phyloP scores from a whole-genome alignment of 768 basidiomycete species.

The Collybia nuda region DNA sequence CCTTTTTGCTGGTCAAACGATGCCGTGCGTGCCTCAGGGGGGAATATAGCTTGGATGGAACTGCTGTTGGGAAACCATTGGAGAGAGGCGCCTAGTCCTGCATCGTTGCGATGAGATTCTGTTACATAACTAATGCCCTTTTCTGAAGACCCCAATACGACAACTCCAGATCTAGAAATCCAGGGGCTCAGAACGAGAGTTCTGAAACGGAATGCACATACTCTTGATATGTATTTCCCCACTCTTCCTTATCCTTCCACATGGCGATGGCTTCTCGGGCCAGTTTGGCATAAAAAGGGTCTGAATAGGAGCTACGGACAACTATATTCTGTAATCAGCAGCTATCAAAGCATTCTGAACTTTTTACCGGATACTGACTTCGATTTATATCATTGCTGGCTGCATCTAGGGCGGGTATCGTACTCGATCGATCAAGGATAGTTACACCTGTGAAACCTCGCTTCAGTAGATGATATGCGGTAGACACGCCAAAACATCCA shows the following conservation, averaged over 20 bases:
- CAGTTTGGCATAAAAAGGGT: constrained; percentile 66
- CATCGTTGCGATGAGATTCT: constrained; percentile 63
- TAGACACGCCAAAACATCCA: constrained; percentile 85
- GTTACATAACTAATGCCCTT: constrained; percentile 41
- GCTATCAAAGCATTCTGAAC: neutral
- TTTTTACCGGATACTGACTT: constrained; percentile 27
- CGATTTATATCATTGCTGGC: constrained; percentile 61
- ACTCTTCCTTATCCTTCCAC: constrained; percentile 69
- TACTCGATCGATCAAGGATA: constrained; percentile 68
- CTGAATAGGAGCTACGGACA: constrained; percentile 72
- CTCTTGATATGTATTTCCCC: constrained; percentile 84
- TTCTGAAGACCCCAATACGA: constrained; percentile 46
- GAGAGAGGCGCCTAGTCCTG: constrained; percentile 52
- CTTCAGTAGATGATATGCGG: constrained; percentile 75
- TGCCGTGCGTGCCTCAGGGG: constrained; percentile 33
- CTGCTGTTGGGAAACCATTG: constrained; percentile 33
- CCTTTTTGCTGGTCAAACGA: constrained; percentile 41
- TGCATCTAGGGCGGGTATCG: constrained; percentile 80
- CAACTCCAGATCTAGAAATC: constrained; percentile 60
- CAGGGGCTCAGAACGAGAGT: neutral
- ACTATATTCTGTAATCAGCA: constrained; percentile 39
- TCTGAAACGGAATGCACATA: constrained; percentile 37
- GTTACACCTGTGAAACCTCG: constrained; percentile 71
- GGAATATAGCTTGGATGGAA: constrained; percentile 49
- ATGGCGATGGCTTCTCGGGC: constrained; percentile 73